phyloP scores from a whole-genome alignment of 1,284 basidiomycete species.

The Ceratobasidium sp. region DNA sequence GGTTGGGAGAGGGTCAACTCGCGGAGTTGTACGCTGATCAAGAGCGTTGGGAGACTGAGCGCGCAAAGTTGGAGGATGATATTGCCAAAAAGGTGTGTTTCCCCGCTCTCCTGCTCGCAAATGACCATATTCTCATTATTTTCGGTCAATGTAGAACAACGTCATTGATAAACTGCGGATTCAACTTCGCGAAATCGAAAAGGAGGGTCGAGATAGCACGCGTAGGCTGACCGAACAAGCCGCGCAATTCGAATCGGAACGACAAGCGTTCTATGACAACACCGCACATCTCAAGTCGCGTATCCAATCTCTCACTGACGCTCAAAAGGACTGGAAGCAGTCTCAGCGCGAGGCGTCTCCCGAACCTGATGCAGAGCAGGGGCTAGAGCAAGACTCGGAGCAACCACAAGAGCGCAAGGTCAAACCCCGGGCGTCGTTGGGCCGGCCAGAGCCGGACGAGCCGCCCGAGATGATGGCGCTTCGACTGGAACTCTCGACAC shows the following conservation, averaged over 20 bases:
- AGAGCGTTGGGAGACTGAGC: constrained; percentile 76
- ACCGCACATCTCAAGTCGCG: constrained; percentile 88
- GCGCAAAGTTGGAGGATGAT: constrained; percentile 75
- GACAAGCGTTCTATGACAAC: constrained; percentile 86
- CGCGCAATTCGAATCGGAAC: constrained; percentile 81
- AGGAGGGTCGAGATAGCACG: constrained; percentile 79
- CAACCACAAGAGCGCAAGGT: constrained; percentile 58
- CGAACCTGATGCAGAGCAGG: constrained; percentile 28
- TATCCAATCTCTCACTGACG: constrained; percentile 78
- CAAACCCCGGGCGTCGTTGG: constrained; percentile 57
- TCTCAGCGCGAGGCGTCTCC: neutral
- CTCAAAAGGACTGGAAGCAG: constrained; percentile 59
- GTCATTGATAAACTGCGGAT: constrained; percentile 77
- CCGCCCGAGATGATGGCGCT: constrained; percentile 86
- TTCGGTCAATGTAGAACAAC: constrained; percentile 15
- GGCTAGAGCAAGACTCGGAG: constrained; percentile 33
- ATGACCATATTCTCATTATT: neutral
- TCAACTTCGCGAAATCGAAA: constrained; percentile 82
- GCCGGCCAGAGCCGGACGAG: constrained; percentile 70
- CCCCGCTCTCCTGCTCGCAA: neutral
- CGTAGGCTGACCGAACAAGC: constrained; percentile 85
- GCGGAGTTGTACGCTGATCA: constrained; percentile 82
- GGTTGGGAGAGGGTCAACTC: constrained; percentile 72
- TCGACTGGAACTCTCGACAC: constrained; percentile 78
- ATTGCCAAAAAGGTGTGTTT: constrained; percentile 34